These are phyloP conservation scores for Isabelozyma pseudorhagii DNA, from an alignment of 805 yeast genomes.

Conservation along the genomic window DNA sequence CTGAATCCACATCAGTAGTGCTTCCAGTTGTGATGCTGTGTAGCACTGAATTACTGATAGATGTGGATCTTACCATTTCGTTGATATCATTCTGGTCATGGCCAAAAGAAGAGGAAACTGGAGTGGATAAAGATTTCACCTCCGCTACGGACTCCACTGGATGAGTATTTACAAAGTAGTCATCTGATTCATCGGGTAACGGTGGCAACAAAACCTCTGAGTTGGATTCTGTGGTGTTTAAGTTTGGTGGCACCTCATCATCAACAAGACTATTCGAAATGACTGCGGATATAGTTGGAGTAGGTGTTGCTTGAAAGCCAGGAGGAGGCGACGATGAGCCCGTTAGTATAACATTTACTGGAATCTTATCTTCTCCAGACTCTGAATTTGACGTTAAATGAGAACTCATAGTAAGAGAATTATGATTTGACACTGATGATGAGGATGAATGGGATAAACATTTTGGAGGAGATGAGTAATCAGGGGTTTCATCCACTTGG, in stretches of 20 bases:
- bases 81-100: background rate
- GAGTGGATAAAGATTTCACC: background rate
- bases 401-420: background rate
- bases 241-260: background rate
- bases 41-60: background rate
- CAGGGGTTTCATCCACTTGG: background rate
- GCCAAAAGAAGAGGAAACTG: background rate
- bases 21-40: background rate
- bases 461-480: background rate
- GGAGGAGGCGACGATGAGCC: background rate
- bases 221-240: background rate
- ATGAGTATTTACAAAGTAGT: background rate
- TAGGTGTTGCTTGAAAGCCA: background rate
- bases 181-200: slow-evolving; percentile 17
- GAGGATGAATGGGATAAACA: background rate
- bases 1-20: background rate
- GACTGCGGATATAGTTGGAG: background rate
- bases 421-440: background rate
- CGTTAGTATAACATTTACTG: background rate
- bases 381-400: background rate
- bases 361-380: background rate
- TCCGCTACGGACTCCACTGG: background rate
- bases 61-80: background rate
- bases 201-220: slow-evolving; percentile 22
- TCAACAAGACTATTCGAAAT: background rate